Base-by-base conservation (phyloP, 106 monocot species). In the Dendrobium officinale region DNA sequence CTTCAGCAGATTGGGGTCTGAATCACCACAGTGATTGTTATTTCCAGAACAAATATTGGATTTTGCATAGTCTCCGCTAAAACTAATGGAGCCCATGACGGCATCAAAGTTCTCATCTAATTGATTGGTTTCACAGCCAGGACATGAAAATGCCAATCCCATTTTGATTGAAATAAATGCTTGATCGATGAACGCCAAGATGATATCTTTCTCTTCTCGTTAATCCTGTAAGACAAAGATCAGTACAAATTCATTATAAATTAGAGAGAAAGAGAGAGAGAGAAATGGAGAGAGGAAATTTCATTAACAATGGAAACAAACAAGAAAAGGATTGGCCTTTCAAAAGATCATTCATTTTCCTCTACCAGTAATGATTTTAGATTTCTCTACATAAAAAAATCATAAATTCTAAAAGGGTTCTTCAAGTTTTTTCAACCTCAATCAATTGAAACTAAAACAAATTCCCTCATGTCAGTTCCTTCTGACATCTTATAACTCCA, bases 21-120 rank as follows among this genome's bases (percentile, higher is more conserved):
- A 54, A 27, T 82, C 79, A 15, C 83, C 79, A 15, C 83, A 64
- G 26, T 86, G 77, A n/a, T 84, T 79, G 80, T 79, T 86, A 29
- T 89, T 85, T 44, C 82, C 61, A 1, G 93, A 87, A 22, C 82
- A 74, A 16, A 83, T 59, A 6, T 67, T 15, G 7, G 85, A 73
- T 33, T 72, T 82, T 4, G 42, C 19, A 24, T 81, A 48, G 9
- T 16, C 76, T 27, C 27, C 49, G 5, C 49, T 11, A 11, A 76
- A 47, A 22, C 49, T 5, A 42, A 49, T 76, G 48, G 76, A 24
- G 4, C 49, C 76, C 26, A 51, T 5, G 2, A 76, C 3, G 11
- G 76, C 45, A 13, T 49, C 49, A 20, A 47, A 26, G 49, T 49
- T 42, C 22, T 76, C 47, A 74, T 74, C 43, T 44, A 42, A 44